These are phyloP conservation scores for Trichoderma koningiopsis DNA, from an alignment of 2,329 filamentous ascomycete species.

Conservation along the genomic window DNA sequence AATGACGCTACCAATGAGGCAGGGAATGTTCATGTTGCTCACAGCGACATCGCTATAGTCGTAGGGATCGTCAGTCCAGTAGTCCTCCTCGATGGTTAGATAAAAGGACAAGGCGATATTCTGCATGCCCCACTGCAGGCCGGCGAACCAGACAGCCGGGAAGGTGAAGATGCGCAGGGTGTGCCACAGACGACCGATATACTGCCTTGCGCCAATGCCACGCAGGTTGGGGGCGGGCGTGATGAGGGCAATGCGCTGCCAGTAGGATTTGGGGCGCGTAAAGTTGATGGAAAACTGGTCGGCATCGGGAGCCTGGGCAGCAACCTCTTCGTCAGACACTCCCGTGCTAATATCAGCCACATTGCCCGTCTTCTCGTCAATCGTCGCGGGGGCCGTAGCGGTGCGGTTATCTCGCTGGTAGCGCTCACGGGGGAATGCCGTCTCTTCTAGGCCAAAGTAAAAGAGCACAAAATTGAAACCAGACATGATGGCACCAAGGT, in stretches of 20 bases:
- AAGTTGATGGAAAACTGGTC: constrained; percentile 32
- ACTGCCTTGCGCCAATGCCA: constrained; percentile 57
- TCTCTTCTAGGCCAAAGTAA: constrained; percentile 57
- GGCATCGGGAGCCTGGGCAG: constrained; percentile 27
- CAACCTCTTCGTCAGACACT: constrained; percentile 25
- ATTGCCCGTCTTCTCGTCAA: not conserved
- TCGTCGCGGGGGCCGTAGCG: not conserved
- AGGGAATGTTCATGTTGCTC: constrained; percentile 61
- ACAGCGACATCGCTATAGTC: constrained; percentile 56
- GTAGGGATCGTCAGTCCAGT: constrained; percentile 56
- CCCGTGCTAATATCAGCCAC: constrained; percentile 28
- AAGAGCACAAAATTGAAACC: constrained; percentile 50
- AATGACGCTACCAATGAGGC: constrained; percentile 55
- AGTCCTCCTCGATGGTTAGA: constrained; percentile 58
- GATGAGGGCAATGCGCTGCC: constrained; percentile 57
- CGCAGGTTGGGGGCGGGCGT: constrained; percentile 57
- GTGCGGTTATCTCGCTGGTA: not conserved
- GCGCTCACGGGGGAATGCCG: constrained; percentile 48
- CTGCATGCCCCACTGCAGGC: constrained; percentile 61
- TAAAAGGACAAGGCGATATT: constrained; percentile 64
- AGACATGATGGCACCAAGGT: constrained; percentile 53
- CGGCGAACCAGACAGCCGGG: constrained; percentile 59
- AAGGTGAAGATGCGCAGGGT: constrained; percentile 60
- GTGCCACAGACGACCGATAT: constrained; percentile 54
- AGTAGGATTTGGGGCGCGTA: constrained; percentile 50